Percentiles rank a stretch among this genome's conserved stretches.
Conservation (phyloP, 352 stramenopile genomes). For the Phytophthora quininea region DNA sequence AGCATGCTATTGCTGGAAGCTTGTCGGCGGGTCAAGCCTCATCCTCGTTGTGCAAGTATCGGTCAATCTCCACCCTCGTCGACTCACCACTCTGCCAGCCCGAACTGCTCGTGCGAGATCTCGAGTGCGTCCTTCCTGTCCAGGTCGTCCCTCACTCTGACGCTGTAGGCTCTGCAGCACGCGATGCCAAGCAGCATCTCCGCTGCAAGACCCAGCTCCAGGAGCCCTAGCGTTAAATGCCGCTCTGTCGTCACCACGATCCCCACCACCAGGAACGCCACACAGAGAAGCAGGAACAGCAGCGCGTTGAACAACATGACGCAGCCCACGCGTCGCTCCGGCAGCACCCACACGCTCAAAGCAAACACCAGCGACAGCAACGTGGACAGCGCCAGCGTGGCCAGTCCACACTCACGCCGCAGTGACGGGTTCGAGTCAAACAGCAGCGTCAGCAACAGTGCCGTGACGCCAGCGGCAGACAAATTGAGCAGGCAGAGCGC, state of each 20-base stretch:
- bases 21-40: neutral
- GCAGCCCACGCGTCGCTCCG: constrained; percentile 15
- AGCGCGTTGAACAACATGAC: constrained; percentile 14
- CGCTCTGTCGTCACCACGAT: neutral
- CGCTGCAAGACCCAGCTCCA: constrained; percentile 10
- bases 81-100: constrained; percentile 10
- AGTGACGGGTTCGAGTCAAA: neutral
- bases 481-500: constrained; percentile 10
- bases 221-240: constrained; percentile 6
- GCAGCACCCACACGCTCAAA: constrained; percentile 7
- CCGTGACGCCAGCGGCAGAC: constrained; percentile 5
- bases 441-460: constrained; percentile 13
- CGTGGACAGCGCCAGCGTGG: constrained; percentile 3
- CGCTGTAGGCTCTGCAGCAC: constrained; percentile 14
- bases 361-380: constrained; percentile 12
- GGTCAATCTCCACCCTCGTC: too few species aligned
- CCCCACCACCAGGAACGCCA: constrained; percentile 1
- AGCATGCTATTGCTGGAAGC: neutral
- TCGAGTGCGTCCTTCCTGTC: constrained; percentile 15
- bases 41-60: neutral
- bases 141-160: constrained; percentile 12
- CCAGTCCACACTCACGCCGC: constrained; percentile 2
- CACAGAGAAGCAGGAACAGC: constrained; percentile 11
- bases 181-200: constrained; percentile 13
- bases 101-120: constrained; percentile 17